Evolutionary conservation across 2,329 filamentous ascomycete genomes (phyloP), one percentile per base, ranked within the genome.

Genomic region (Bipolaris gigantea): DNA sequence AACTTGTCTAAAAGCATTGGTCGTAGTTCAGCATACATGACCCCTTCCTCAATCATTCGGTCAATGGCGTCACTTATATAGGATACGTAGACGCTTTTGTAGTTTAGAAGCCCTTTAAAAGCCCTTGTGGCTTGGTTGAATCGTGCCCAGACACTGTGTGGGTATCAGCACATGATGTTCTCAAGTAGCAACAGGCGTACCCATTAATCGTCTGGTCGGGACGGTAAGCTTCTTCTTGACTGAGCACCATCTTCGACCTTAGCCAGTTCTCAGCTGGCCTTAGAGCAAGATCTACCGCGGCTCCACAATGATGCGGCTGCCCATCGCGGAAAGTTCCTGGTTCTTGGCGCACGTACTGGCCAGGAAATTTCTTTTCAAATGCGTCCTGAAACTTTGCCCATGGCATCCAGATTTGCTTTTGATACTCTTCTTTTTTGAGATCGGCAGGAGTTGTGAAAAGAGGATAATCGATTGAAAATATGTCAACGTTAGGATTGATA

Each of bases 41-140:
- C 85, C 39, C 83, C 83, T 65, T 89, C 86, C 5, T 76, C 65
- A 19, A 85, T 80, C 69, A 89, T 85, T 55, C 85, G 82, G 53
- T 85, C 75, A 10, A 89, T 82, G 18, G 83, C 84, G 3, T 75
- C 69, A 9, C 77, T 74, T 2, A 86, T 87, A 62, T 90, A 90
- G 68, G 74, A 76, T 42, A 77, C 76, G 65, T 85, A 89, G 3
- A 85, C 85, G 3, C 76, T 79, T 65, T 85, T 81, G 61, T 89
- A 89, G 66, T 87, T 87, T 63, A 89, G 81, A 0, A 90, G 76
- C 0, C 87, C 87, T 66, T 90, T 89, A 81, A 89, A 89, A 76
- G 87, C 87, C 45, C 85, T 80, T 3, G 87, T 90, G 4, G 86
- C 80, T 44, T 82, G 80, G 59, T 89, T 89, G 71, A 91, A 92